Conservation (phyloP, 2,329 filamentous ascomycete species). For the Pleurostoma richardsiae region DNA sequence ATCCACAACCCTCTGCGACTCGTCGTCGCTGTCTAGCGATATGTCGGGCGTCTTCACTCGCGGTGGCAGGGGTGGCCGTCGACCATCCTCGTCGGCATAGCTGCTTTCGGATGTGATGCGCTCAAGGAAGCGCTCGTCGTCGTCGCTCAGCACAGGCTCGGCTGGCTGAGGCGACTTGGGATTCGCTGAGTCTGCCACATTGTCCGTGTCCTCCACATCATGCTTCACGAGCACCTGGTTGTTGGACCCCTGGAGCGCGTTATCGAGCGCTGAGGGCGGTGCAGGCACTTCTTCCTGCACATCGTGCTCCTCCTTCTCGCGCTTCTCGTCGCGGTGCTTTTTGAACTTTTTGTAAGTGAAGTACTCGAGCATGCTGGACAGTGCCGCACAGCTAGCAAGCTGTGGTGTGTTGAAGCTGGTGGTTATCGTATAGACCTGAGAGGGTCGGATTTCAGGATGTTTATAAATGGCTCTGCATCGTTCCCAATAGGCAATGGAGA, state of each 20-base stretch:
- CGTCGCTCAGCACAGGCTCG: slow-evolving; percentile 46
- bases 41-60: slow-evolving; percentile 45
- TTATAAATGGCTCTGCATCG: too few species aligned
- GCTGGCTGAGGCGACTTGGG: slow-evolving; percentile 1
- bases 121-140: slow-evolving; percentile 55
- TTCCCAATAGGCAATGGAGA: too few species aligned
- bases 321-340: slow-evolving; percentile 33
- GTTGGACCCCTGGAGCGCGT: slow-evolving; percentile 12
- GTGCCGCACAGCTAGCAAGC: too few species aligned
- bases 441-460: too few species aligned
- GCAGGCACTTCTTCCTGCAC: slow-evolving; percentile 17
- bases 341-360: slow-evolving; percentile 59
- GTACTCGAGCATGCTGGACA: slow-evolving; percentile 54
- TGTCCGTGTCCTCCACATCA: background rate
- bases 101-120: slow-evolving; percentile 39
- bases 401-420: too few species aligned
- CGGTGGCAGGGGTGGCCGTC: slow-evolving; percentile 50
- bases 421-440: too few species aligned
- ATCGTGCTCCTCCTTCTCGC: slow-evolving; percentile 38
- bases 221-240: background rate
- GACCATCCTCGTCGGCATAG: slow-evolving; percentile 35
- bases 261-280: background rate
- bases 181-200: background rate
- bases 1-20: slow-evolving; percentile 21
- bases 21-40: slow-evolving; percentile 38